These are phyloP conservation scores for Penicillium aurantiogriseum DNA, from an alignment of 2,329 filamentous ascomycete species.

Conservation along the genomic window DNA sequence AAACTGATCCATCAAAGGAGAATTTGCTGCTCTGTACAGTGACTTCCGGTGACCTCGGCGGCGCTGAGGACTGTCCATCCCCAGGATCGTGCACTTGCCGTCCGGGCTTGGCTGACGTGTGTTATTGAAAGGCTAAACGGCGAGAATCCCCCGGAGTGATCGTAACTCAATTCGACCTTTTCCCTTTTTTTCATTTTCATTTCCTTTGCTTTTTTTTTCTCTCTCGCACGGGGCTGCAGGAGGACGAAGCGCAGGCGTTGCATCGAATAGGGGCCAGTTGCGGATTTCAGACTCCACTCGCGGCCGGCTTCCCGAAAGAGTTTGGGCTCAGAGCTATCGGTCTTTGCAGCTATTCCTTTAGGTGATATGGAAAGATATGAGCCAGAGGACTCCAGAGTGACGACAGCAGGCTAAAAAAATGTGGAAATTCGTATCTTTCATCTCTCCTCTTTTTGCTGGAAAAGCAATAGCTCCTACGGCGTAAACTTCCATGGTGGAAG, in stretches of 20 bases:
- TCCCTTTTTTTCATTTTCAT: neutral
- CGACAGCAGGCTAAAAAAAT: neutral
- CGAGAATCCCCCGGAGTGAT: slow-evolving; percentile 36
- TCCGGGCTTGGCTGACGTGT: slow-evolving; percentile 33
- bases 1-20: neutral
- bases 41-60: neutral
- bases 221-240: slow-evolving; percentile 25
- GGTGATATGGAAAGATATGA: neutral
- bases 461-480: neutral
- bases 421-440: neutral
- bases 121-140: slow-evolving; percentile 19
- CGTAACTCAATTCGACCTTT: slow-evolving; percentile 10
- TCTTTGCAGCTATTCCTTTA: neutral
- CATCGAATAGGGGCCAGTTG: slow-evolving; percentile 6
- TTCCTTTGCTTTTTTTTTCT: neutral
- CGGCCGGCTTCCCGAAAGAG: slow-evolving; percentile 22
- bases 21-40: neutral
- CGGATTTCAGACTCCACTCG: slow-evolving; percentile 3
- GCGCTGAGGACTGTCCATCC: neutral
- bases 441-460: neutral
- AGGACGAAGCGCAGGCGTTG: slow-evolving; percentile 24
- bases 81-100: slow-evolving; percentile 10
- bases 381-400: slow-evolving; percentile 6
- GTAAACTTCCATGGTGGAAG: neutral
- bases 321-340: slow-evolving; percentile 13